A percentile compares a stretch with the other conserved stretches of the same genome.
Evolutionary conservation across 495 filamentous ascomycete genomes (phyloP).

Genomic region (Rusavskia elegans): DNA sequence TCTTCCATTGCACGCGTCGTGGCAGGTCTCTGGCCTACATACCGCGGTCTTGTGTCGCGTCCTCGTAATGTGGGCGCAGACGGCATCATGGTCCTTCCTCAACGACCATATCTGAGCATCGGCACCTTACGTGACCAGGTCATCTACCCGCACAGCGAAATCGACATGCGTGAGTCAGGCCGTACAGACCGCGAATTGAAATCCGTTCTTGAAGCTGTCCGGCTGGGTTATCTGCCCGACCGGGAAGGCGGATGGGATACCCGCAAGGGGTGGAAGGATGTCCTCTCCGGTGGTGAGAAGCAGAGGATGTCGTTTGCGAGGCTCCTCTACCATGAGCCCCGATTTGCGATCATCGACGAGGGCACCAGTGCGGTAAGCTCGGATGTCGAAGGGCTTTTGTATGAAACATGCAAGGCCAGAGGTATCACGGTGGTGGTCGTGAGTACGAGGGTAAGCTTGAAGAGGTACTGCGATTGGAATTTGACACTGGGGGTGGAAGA

Average conservation of each 20-base stretch:
- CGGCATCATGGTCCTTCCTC: conserved; percentile 96
- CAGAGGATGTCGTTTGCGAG: conserved; percentile 85
- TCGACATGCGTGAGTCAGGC: conserved; percentile 77
- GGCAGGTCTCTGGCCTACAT: conserved; percentile 91
- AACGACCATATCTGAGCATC: conserved; percentile 81
- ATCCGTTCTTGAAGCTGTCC: conserved; percentile 62
- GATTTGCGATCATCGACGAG: conserved; percentile 89
- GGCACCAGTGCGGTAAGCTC: conserved; percentile 84
- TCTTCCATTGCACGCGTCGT: conserved; percentile 76
- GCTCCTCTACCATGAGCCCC: conserved; percentile 84
- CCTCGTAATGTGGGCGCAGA: conserved; percentile 68
- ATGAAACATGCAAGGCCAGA: conserved; percentile 78
- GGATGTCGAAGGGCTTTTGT: conserved; percentile 88
- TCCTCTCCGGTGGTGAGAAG: conserved; percentile 94
- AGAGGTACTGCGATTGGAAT: conserved; percentile 87
- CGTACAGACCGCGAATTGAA: conserved; percentile 60
- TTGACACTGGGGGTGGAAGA: conserved; percentile 71
- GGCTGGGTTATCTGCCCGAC: conserved; percentile 73
- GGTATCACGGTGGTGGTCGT: conserved; percentile 93
- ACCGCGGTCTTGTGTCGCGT: conserved; percentile 75
- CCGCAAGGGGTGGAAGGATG: conserved; percentile 96
- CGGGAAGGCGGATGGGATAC: conserved; percentile 96
- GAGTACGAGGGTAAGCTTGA: conserved; percentile 78
- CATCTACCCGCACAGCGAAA: conserved; percentile 89
- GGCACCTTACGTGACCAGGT: conserved; percentile 97